Evolutionary conservation across 306 rosid genomes (phyloP).

Genomic region (Quercus robur): DNA sequence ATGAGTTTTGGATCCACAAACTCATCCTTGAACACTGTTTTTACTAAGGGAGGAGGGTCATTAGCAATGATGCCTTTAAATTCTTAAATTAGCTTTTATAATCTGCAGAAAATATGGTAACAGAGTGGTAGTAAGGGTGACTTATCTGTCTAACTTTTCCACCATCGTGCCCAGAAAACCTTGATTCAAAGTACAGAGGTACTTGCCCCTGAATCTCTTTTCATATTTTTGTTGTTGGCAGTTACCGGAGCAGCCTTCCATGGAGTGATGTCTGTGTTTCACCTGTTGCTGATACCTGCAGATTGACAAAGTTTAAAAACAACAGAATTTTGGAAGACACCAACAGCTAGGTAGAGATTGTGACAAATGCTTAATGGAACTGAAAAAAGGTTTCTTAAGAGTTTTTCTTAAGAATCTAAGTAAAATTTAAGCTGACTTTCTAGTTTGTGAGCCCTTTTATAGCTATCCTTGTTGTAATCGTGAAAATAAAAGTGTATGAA

Average conservation of each 20-base stretch:
- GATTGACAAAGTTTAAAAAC: neutral
- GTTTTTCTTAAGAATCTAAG: neutral
- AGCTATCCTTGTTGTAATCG: neutral
- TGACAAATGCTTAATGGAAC: neutral
- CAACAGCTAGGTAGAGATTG: neutral
- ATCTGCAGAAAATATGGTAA: neutral
- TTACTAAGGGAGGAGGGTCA: neutral
- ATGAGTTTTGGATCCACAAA: too few relatives aligned
- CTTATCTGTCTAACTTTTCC: too few relatives aligned
- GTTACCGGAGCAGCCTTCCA: constrained; percentile 6
- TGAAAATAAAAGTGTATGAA: neutral
- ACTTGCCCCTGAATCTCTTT: neutral
- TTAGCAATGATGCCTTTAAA: constrained; percentile 1
- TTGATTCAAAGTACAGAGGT: neutral
- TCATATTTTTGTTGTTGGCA: neutral
- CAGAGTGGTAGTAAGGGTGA: too few relatives aligned
- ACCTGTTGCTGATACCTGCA: neutral
- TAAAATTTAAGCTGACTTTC: neutral
- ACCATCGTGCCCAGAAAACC: too few relatives aligned
- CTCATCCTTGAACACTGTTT: too few relatives aligned
- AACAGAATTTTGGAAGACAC: constrained; percentile 8
- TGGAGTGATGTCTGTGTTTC: neutral
- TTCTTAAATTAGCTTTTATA: neutral
- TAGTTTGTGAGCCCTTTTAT: constrained; percentile 3
- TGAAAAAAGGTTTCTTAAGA: neutral